A percentile compares a stretch with the other conserved stretches of the same genome.
phyloP scores from a whole-genome alignment of 1,139 yeast genomes.

The Blastobotrys serpentis region DNA sequence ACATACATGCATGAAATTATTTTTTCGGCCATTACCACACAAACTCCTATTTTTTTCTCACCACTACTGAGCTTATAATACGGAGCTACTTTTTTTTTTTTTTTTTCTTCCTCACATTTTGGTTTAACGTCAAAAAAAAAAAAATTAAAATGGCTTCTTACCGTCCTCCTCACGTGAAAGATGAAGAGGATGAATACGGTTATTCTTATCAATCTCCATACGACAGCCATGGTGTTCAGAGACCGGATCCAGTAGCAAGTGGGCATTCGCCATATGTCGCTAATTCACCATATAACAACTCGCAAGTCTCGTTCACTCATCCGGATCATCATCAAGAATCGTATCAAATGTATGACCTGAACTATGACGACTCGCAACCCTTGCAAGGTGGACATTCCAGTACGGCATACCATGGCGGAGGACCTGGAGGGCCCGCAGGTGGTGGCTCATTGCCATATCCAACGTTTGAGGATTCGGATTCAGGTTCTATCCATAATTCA shows the following conservation, averaged over 20 bases:
- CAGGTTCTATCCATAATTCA: conserved; percentile 17
- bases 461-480: conserved; percentile 23
- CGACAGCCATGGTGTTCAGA: conserved; percentile 14
- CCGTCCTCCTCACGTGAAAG: conserved; percentile 5
- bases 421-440: conserved; percentile 6
- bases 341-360: conserved; percentile 28
- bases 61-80: too few species aligned
- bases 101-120: not conserved
- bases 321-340: conserved; percentile 15
- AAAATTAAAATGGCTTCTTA: conserved; percentile 1
- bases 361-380: conserved; percentile 21
- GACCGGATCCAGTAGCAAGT: conserved; percentile 1
- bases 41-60: not conserved
- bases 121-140: not conserved
- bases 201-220: conserved; percentile 4
- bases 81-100: too few species aligned
- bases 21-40: not conserved
- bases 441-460: conserved; percentile 26
- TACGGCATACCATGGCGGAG: conserved; percentile 5
- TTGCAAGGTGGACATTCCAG: conserved; percentile 24
- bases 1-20: not conserved
- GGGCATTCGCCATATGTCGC: conserved; percentile 6
- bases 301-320: conserved; percentile 1
- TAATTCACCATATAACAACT: not conserved
- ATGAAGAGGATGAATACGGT: not conserved